A percentile compares a stretch with the other conserved stretches of the same genome.
phyloP scores from a whole-genome alignment of 1,284 basidiomycete genomes.

The Singerocomus inundabilis region DNA sequence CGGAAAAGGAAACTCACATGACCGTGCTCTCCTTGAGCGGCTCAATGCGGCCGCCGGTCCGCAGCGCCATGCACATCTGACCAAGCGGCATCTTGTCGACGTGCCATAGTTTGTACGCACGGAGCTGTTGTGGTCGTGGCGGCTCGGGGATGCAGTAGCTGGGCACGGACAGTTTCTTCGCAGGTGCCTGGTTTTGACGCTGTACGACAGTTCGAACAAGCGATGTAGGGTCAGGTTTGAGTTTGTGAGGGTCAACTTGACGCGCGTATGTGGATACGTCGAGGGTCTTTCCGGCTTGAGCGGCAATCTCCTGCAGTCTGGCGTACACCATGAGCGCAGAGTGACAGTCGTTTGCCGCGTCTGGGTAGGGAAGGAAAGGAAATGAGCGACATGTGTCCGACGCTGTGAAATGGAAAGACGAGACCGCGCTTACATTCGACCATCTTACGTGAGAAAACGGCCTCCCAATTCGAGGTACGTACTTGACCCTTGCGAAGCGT shows the following conservation, averaged over 20 bases:
- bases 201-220: too few species aligned
- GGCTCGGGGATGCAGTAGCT: slow-evolving; percentile 31
- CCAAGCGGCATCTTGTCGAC: slow-evolving; percentile 40
- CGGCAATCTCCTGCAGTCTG: slow-evolving; percentile 40
- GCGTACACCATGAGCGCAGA: slow-evolving; percentile 50
- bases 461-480: slow-evolving; percentile 61
- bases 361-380: slow-evolving; percentile 30
- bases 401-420: not conserved
- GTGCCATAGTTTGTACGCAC: slow-evolving; percentile 61
- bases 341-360: slow-evolving; percentile 63
- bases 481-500: slow-evolving; percentile 50
- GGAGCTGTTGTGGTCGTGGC: slow-evolving; percentile 45
- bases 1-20: slow-evolving; percentile 41
- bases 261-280: slow-evolving; percentile 30
- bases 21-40: slow-evolving; percentile 54
- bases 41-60: slow-evolving; percentile 40
- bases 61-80: slow-evolving; percentile 44
- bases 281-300: slow-evolving; percentile 28
- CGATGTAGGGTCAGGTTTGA: slow-evolving; percentile 1
- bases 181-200: not conserved
- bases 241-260: slow-evolving; percentile 22
- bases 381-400: not conserved
- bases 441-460: slow-evolving; percentile 41
- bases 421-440: slow-evolving; percentile 43
- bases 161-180: slow-evolving; percentile 10